Evolutionary conservation across 2,329 filamentous ascomycete species (phyloP).

Genomic region (Cladophialophora psammophila): DNA sequence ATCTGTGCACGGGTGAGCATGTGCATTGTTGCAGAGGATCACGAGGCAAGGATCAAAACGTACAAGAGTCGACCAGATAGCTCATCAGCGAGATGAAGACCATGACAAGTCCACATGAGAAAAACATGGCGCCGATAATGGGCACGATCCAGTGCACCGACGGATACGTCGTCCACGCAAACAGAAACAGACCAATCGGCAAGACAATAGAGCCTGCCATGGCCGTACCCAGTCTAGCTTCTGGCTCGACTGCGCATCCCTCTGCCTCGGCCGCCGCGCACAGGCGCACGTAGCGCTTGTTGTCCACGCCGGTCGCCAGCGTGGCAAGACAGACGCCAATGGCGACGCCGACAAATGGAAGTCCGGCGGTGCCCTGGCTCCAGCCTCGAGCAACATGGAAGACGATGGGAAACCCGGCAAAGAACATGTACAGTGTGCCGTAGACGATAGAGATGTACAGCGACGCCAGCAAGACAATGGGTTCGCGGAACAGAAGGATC

Average conservation of each 20-base stretch:
- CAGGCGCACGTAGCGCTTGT: slow-evolving; percentile 58
- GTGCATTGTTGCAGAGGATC: slow-evolving; percentile 25
- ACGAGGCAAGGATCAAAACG: slow-evolving; percentile 40
- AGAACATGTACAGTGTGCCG: slow-evolving; percentile 62
- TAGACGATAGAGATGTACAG: slow-evolving; percentile 57
- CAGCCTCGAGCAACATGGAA: slow-evolving; percentile 67
- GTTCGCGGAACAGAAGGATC: slow-evolving; percentile 72
- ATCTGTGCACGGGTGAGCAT: slow-evolving; percentile 31
- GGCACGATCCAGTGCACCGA: slow-evolving; percentile 76
- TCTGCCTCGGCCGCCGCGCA: slow-evolving; percentile 45
- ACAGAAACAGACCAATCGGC: slow-evolving; percentile 80
- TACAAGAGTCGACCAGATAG: slow-evolving; percentile 69
- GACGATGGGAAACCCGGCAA: slow-evolving; percentile 69
- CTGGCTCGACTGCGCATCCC: slow-evolving; percentile 43
- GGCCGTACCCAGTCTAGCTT: slow-evolving; percentile 60
- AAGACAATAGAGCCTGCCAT: slow-evolving; percentile 59
- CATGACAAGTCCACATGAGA: slow-evolving; percentile 83
- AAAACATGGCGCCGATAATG: slow-evolving; percentile 71
- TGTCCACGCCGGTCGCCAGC: slow-evolving; percentile 49
- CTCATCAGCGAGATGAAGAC: slow-evolving; percentile 90
- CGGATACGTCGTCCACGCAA: slow-evolving; percentile 69
- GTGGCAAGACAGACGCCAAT: slow-evolving; percentile 59
- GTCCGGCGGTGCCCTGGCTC: slow-evolving; percentile 65
- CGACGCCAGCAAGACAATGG: slow-evolving; percentile 69
- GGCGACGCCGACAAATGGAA: slow-evolving; percentile 72